Percentiles rank a stretch among this genome's conserved stretches.
Conservation (phyloP, 495 filamentous ascomycete species). For the Tuber magnatum region DNA sequence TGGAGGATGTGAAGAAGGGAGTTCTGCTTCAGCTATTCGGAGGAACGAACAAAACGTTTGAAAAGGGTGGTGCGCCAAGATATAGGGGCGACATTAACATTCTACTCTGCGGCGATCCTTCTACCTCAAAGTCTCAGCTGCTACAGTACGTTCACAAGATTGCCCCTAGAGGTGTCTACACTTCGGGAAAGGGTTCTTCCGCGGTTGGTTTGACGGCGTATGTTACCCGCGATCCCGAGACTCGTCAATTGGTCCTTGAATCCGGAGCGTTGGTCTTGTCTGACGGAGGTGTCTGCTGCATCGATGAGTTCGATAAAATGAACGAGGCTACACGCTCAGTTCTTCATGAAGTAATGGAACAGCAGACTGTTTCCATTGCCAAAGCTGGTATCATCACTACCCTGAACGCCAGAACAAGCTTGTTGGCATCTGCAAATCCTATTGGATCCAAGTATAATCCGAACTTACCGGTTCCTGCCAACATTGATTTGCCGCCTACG, state of each 20-base stretch:
- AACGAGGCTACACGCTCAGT: slow-evolving; percentile 91
- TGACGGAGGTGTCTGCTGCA: slow-evolving; percentile 95
- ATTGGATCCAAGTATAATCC: slow-evolving; percentile 97
- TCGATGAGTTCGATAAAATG: slow-evolving; percentile 99
- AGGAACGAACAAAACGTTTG: slow-evolving; percentile 96
- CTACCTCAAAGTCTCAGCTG: slow-evolving; percentile 96
- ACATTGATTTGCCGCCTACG: slow-evolving; percentile 94
- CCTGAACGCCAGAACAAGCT: slow-evolving; percentile 86
- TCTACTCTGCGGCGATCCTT: slow-evolving; percentile 91
- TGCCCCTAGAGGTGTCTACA: slow-evolving; percentile 94
- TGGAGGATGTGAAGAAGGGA: slow-evolving; percentile 98
- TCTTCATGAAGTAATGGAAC: slow-evolving; percentile 98
- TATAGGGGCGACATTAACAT: slow-evolving; percentile 98
- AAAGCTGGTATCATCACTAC: slow-evolving; percentile 99
- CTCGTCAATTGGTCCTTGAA: slow-evolving; percentile 89
- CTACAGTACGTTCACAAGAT: slow-evolving; percentile 98
- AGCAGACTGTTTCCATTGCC: slow-evolving; percentile 96
- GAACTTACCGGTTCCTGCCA: slow-evolving; percentile 89
- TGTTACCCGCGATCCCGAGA: slow-evolving; percentile 89
- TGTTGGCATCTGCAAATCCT: slow-evolving; percentile 93
- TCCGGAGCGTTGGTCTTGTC: slow-evolving; percentile 92
- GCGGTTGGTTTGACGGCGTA: slow-evolving; percentile 99
- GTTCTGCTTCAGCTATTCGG: slow-evolving; percentile 94
- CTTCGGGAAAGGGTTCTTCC: slow-evolving; percentile 92
- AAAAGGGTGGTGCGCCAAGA: slow-evolving; percentile 88